Conservation (phyloP, 177 flowering plant genomes). For the Vitis hybrid region DNA sequence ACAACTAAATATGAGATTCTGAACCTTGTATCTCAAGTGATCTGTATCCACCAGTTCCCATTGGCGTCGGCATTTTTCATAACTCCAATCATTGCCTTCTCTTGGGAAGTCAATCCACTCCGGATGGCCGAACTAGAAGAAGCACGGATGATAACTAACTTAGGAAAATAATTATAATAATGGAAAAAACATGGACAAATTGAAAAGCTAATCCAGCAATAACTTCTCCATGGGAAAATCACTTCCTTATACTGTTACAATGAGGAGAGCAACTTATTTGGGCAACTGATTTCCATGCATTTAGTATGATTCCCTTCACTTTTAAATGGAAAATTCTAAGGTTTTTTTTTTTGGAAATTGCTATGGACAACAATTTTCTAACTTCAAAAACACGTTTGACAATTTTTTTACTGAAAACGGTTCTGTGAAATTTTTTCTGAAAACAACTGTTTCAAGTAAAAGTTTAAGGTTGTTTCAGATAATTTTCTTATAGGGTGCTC, state of each 20-base stretch:
- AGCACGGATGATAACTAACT: slow-evolving; percentile 9
- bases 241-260: background rate
- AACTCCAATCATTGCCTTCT: slow-evolving; percentile 96
- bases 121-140: slow-evolving; percentile 90
- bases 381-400: too few relatives aligned
- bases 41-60: slow-evolving; percentile 88
- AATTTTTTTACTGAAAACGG: too few relatives aligned
- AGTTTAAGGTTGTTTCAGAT: too few relatives aligned
- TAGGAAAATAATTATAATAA: background rate
- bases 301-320: background rate
- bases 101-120: slow-evolving; percentile 99
- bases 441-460: too few relatives aligned
- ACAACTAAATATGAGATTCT: background rate
- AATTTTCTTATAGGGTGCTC: too few relatives aligned
- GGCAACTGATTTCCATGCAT: background rate
- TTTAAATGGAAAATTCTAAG: background rate
- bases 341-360: too few relatives aligned
- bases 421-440: too few relatives aligned
- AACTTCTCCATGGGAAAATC: background rate
- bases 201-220: background rate
- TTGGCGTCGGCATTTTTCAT: slow-evolving; percentile 87
- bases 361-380: too few relatives aligned
- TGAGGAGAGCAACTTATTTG: background rate
- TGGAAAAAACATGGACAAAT: slow-evolving; percentile 1
- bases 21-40: slow-evolving; percentile 90